Base-by-base conservation (phyloP, 2,329 filamentous ascomycete species). In the Didymella exigua region DNA sequence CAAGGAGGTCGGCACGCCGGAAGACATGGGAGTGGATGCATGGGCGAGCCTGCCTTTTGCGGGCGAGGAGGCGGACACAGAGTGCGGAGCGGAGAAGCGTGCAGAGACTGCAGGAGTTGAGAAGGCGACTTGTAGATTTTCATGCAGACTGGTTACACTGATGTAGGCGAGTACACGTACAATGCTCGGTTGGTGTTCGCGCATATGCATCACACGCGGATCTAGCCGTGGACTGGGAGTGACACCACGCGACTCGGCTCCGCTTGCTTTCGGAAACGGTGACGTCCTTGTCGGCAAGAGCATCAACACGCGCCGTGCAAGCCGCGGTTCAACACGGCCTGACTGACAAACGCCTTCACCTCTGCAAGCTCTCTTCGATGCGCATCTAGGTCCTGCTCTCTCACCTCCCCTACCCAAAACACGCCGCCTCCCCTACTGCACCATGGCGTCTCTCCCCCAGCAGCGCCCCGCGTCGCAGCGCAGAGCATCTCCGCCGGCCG, bases 381-480 rank as follows among this genome's bases (percentile, higher is more conserved):
- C 19, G 34, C 2, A 21, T 14, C 19, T 49, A 49, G 34, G 9
- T 11, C 11, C 10, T 1, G 19, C 1, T 19, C 37, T 29, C 16
- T 2, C 9, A 41, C 13, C 33, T 16, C 26, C 23, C 18, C 16
- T 4, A 11, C 18, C 9, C 16, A 31, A 11, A 16, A 4, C 30
- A 24, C 26, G 33, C 46, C 26, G 23, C 29, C 21, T 33, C 11
- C 24, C 14, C 21, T 24, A 26, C 41, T 14, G 16, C 46, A 47
- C 16, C 24, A 80, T 79, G 77, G 77, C 75, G 26, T 78, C 77
- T 18, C 68, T 79, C 14, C 77, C 77, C 43, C 69, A 73, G 21
- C 72, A 72, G 54, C 69, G 67, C 47, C 70, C 69, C 37, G 67
- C 68, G 45, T 68, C 70, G 46, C 73, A 75, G 63, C 73, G 71